Conservation (phyloP, 2,329 filamentous ascomycete genomes). For the Teratosphaeria zuluensis region DNA sequence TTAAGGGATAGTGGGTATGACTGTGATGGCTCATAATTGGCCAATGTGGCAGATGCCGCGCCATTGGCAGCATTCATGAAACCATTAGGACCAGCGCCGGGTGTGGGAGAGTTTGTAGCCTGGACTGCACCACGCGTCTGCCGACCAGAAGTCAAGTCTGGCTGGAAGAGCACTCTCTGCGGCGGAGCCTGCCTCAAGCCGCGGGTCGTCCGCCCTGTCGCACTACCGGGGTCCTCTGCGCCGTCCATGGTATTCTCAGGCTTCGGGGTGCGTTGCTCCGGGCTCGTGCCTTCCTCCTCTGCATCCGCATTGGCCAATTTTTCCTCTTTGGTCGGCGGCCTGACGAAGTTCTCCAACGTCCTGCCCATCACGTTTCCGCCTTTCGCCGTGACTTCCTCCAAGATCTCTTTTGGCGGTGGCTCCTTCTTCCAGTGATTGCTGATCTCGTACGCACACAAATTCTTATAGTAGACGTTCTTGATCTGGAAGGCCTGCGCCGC, state of each 20-base stretch:
- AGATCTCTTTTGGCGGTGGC: conserved; percentile 76
- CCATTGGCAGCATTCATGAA: conserved; percentile 25
- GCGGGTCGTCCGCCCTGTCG: conserved; percentile 23
- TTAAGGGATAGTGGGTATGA: conserved; percentile 57
- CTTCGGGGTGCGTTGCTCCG: conserved; percentile 40
- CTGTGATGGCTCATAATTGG: conserved; percentile 60
- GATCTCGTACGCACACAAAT: conserved; percentile 76
- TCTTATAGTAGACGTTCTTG: conserved; percentile 84
- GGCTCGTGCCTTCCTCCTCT: conserved; percentile 37
- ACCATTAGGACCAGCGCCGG: conserved; percentile 43
- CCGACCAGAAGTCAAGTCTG: conserved; percentile 59
- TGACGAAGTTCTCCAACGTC: conserved; percentile 65
- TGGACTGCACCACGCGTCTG: conserved; percentile 46
- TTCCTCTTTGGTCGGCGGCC: conserved; percentile 38
- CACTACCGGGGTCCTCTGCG: conserved; percentile 37
- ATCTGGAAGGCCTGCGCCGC: conserved; percentile 77
- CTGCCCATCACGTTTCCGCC: conserved; percentile 69
- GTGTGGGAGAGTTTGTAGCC: conserved; percentile 29
- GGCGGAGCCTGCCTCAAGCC: conserved; percentile 64
- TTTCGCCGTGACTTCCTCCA: conserved; percentile 72
- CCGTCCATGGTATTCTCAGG: conserved; percentile 39
- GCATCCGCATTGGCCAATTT: conserved; percentile 44
- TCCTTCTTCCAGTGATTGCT: conserved; percentile 65
- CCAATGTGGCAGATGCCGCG: conserved; percentile 42
- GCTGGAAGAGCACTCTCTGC: conserved; percentile 75